Evolutionary conservation across 768 basidiomycete species (phyloP), one percentile per base, ranked within the genome.

Genomic region (Coprinopsis strossmayeri): DNA sequence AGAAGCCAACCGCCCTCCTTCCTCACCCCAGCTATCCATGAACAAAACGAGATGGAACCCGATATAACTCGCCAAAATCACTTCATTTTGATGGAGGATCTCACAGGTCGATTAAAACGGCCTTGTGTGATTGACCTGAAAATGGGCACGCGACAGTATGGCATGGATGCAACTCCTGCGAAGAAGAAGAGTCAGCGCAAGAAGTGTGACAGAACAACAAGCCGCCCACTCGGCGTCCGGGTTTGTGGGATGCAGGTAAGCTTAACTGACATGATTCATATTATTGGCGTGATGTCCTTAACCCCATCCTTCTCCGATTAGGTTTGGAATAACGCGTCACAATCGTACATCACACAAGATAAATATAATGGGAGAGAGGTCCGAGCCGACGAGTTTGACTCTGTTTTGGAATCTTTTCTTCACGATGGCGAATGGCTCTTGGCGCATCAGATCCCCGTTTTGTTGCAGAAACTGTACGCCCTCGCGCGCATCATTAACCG

Each of bases 111-210:
- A 27, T 66, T 96, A 60, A 94, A 88, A 66, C 79, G 78, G 43
- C 90, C 96, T 7, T 99, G 96, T 60, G 95, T 99, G 34, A 79
- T 98, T 59, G 96, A 99, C 66, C 72, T 99, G 58, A 99, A 99
- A 73, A 98, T 98, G 96, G 96, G 96, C n/a, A 97, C 94, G 25
- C 76, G 96, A 27, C 96, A 99, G 69, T 97, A 98, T 66, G 96
- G 96, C 17, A 88, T 95, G 70, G 91, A 96, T 57, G 96, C 96
- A 21, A 87, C 86, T 7, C 69, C 83, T 1, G 72, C 81, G 45
- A 99, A 99, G 73, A 97, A 96, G 79, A 93, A 87, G 71, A 97
- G 94, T 61, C 96, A 99, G 70, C 81, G 94, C 47, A 96, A 96
- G 69, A 99, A 99, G 68, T 98, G 96, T 62, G 93, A 96, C 61